phyloP scores from a whole-genome alignment of 75 land plant species.

The Adiantum capillusveneris region DNA sequence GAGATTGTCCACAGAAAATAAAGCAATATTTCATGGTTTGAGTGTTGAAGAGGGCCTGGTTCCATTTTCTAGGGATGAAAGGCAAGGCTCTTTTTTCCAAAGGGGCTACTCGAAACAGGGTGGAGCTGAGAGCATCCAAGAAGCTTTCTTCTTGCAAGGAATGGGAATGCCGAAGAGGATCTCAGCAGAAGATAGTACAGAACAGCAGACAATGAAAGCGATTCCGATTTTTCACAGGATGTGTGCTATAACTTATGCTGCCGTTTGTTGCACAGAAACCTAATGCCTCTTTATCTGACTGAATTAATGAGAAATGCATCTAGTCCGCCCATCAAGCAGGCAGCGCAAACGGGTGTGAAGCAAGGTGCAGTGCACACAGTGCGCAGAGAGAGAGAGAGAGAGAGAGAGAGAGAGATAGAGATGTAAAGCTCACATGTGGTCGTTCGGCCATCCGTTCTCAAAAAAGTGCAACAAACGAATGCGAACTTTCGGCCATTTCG shows the following conservation, averaged over 20 bases:
- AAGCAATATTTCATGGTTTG: constrained; percentile 19
- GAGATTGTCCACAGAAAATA: constrained; percentile 16
- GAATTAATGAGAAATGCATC: constrained; percentile 24
- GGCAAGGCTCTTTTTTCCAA: constrained; percentile 8
- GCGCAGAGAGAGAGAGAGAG: too few species aligned
- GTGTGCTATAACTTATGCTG: neutral
- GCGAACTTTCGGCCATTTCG: too few species aligned
- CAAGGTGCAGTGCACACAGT: too few species aligned
- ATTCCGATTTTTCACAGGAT: constrained; percentile 4
- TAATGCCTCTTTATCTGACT: constrained; percentile 21
- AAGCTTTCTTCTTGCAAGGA: neutral
- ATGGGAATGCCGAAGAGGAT: neutral
- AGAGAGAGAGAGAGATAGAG: too few species aligned
- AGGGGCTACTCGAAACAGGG: neutral
- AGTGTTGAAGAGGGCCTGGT: constrained; percentile 8
- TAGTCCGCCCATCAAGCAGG: constrained; percentile 12
- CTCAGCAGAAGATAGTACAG: neutral
- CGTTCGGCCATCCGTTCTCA: too few species aligned
- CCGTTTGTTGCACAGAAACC: constrained; percentile 10
- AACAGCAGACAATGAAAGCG: constrained; percentile 1
- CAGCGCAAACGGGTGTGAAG: too few species aligned
- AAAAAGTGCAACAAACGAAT: too few species aligned
- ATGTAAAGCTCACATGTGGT: too few species aligned
- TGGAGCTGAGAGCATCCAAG: neutral
- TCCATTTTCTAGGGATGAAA: constrained; percentile 3